Evolutionary conservation across 2,329 filamentous ascomycete species (phyloP).

Genomic region (Trichoderma koningii): DNA sequence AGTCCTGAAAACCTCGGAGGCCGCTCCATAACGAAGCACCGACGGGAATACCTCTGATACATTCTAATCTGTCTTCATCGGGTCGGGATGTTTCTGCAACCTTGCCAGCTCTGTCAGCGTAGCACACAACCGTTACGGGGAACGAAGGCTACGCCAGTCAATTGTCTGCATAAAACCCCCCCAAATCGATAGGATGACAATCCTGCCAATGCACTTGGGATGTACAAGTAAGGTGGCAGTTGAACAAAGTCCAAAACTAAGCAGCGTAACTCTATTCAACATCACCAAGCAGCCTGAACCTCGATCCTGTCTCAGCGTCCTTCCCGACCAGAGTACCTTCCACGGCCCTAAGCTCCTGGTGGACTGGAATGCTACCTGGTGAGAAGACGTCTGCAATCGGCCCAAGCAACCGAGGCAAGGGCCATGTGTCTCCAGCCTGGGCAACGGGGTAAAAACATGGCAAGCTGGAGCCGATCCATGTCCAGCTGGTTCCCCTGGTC

Average conservation of each 20-base stretch:
- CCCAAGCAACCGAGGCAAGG: neutral
- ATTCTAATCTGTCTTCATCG: neutral
- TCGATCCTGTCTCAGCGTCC: neutral
- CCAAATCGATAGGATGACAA: neutral
- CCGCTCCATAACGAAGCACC: too few species aligned
- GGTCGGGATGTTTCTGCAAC: neutral
- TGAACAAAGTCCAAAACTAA: neutral
- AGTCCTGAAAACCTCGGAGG: too few species aligned
- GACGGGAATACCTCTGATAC: neutral
- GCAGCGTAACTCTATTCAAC: neutral
- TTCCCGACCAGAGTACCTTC: neutral
- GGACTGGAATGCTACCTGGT: neutral
- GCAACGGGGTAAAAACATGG: neutral
- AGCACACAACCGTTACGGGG: constrained; percentile 3
- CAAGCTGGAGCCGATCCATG: neutral
- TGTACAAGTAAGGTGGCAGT: neutral
- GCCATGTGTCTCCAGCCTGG: neutral
- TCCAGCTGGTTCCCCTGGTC: constrained; percentile 7
- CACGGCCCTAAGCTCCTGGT: neutral
- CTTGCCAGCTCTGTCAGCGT: neutral
- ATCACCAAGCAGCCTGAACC: neutral
- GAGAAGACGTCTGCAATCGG: neutral
- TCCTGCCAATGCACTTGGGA: neutral
- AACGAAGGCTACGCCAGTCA: neutral
- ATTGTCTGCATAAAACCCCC: constrained; percentile 4